Evolutionary conservation across 352 stramenopile species (phyloP).

Genomic region (Halophytophthora polymorphica): DNA sequence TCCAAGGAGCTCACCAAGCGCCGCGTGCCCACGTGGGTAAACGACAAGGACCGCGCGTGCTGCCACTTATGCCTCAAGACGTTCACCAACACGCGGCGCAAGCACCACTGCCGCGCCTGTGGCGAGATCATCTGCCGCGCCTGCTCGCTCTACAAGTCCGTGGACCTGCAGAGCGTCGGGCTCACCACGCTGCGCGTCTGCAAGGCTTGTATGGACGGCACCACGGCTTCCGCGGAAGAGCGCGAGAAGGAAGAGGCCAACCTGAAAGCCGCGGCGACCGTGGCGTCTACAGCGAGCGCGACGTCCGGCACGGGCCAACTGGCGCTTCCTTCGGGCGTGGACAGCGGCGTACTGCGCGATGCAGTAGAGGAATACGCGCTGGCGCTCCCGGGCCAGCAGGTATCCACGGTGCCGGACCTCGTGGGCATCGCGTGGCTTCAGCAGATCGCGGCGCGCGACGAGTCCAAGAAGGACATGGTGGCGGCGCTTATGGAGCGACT

Average conservation of each 20-base stretch:
- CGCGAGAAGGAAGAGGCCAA: neutral
- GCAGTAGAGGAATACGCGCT: slow-evolving; percentile 76
- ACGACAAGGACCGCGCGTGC: slow-evolving; percentile 77
- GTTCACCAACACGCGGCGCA: slow-evolving; percentile 74
- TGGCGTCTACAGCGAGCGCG: slow-evolving; percentile 13
- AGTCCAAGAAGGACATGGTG: slow-evolving; percentile 70
- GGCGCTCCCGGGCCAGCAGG: slow-evolving; percentile 47
- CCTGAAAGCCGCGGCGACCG: slow-evolving; percentile 4
- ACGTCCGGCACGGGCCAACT: slow-evolving; percentile 12
- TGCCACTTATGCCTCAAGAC: slow-evolving; percentile 83
- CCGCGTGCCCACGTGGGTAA: slow-evolving; percentile 71
- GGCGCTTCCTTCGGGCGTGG: slow-evolving; percentile 37
- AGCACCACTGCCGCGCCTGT: slow-evolving; percentile 79
- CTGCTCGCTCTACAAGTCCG: slow-evolving; percentile 78
- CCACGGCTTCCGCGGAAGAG: slow-evolving; percentile 8
- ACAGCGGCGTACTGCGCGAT: slow-evolving; percentile 43
- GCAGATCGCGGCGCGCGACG: slow-evolving; percentile 63
- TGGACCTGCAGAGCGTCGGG: slow-evolving; percentile 70
- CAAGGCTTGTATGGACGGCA: slow-evolving; percentile 77
- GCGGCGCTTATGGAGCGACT: slow-evolving; percentile 68
- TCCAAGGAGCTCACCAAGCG: slow-evolving; percentile 71
- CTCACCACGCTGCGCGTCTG: slow-evolving; percentile 75
- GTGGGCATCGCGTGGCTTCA: slow-evolving; percentile 77
- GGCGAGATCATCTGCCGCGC: slow-evolving; percentile 84
- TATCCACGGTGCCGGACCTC: slow-evolving; percentile 63